A percentile compares a stretch with the other conserved stretches of the same genome.
Conservation (phyloP, 2,329 filamentous ascomycete genomes). For the Fusarium solani-melongenae region DNA sequence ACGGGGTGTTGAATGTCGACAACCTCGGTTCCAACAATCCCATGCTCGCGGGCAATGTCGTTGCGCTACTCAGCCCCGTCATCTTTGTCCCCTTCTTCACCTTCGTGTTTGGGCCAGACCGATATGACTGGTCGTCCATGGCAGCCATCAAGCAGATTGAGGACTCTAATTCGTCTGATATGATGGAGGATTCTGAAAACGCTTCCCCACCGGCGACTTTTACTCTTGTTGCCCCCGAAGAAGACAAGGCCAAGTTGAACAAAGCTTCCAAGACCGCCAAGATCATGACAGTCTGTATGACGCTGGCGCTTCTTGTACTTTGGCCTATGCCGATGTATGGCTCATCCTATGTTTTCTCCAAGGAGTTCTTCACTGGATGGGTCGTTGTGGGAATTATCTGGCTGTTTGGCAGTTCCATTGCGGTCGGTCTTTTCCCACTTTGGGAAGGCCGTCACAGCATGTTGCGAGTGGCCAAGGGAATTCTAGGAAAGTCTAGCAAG, state of each 20-base stretch:
- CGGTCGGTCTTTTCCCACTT: conserved; percentile 83
- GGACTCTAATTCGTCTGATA: conserved; percentile 60
- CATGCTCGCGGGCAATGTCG: conserved; percentile 89
- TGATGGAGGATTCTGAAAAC: background rate
- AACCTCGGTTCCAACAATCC: conserved; percentile 86
- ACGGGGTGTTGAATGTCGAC: conserved; percentile 74
- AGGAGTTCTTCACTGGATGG: conserved; percentile 78
- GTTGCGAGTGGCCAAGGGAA: conserved; percentile 28
- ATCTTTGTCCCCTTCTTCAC: conserved; percentile 83
- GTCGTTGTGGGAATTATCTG: conserved; percentile 77
- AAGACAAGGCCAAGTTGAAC: conserved; percentile 62
- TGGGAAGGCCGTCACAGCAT: conserved; percentile 73
- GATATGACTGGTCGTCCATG: conserved; percentile 92
- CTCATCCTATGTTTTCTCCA: conserved; percentile 72
- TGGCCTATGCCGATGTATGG: conserved; percentile 97
- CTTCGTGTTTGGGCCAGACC: conserved; percentile 66
- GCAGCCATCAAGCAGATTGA: conserved; percentile 80
- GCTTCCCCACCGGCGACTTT: conserved; percentile 5
- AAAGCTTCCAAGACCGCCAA: conserved; percentile 62
- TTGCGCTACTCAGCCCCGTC: conserved; percentile 80
- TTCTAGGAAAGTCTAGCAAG: conserved; percentile 17
- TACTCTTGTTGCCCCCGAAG: conserved; percentile 42
- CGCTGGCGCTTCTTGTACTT: conserved; percentile 78
- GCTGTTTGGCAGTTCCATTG: conserved; percentile 76
- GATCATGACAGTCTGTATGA: conserved; percentile 54